These are phyloP conservation scores for Ustilago bromivora DNA, from an alignment of 1,284 basidiomycete species.

Conservation along the genomic window DNA sequence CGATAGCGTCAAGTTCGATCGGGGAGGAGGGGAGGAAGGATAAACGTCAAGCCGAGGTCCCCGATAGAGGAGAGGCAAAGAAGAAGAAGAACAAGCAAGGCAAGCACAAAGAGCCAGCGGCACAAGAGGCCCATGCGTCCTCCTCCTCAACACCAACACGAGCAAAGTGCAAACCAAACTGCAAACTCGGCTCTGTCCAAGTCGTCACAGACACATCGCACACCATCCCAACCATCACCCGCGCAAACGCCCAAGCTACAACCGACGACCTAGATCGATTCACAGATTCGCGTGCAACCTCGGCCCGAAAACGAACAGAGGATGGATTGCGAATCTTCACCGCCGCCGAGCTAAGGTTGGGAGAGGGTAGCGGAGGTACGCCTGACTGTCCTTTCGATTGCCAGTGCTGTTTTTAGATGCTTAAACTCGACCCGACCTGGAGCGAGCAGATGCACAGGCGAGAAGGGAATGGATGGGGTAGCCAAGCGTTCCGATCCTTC, in stretches of 20 bases:
- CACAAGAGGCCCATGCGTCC: neutral
- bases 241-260: neutral
- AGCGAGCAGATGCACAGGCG: too few relatives aligned
- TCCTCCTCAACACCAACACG: neutral
- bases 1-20: neutral
- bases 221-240: neutral
- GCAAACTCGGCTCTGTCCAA: conserved; percentile 11
- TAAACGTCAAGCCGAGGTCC: neutral
- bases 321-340: conserved; percentile 43
- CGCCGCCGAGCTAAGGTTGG: conserved; percentile 16
- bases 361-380: conserved; percentile 23
- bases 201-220: conserved; percentile 23
- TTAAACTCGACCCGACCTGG: too few relatives aligned
- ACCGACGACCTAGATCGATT: conserved; percentile 25
- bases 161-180: neutral
- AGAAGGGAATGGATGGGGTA: too few relatives aligned
- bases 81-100: neutral
- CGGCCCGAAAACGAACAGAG: conserved; percentile 18
- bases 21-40: too few relatives aligned
- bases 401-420: conserved; percentile 28
- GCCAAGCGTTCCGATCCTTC: too few relatives aligned
- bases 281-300: conserved; percentile 22
- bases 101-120: too few relatives aligned
- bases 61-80: neutral
- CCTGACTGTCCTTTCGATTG: conserved; percentile 44